Evolutionary conservation across 148 eudicot species (phyloP).

Genomic region (Pharnaceum exiguum): DNA sequence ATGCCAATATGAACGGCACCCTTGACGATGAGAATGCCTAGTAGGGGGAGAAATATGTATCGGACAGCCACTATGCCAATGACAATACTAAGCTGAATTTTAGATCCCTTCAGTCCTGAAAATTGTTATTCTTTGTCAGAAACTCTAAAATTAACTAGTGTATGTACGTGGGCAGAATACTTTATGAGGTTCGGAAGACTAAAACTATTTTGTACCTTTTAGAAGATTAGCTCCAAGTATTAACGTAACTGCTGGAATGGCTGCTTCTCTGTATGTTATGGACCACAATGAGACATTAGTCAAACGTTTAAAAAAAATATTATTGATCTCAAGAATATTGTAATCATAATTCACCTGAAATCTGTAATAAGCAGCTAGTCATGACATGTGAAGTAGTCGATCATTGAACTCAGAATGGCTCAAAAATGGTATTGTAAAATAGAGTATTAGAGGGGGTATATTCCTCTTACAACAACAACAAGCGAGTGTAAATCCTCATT

Average conservation of each 20-base stretch:
- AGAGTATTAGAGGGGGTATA: too few species aligned
- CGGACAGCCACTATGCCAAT: slow-evolving; percentile 50
- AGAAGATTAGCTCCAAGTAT: slow-evolving; percentile 84
- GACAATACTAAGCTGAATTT: slow-evolving; percentile 35
- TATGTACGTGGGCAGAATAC: neutral
- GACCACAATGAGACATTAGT: too few species aligned
- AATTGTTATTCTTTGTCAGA: neutral
- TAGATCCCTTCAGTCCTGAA: slow-evolving; percentile 58
- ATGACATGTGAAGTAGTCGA: too few species aligned
- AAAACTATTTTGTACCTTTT: slow-evolving; percentile 34
- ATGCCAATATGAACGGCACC: slow-evolving; percentile 48
- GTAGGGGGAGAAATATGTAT: slow-evolving; percentile 50
- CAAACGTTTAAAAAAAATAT: neutral
- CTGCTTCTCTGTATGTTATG: slow-evolving; percentile 57
- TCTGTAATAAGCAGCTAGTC: too few species aligned
- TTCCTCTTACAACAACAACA: too few species aligned
- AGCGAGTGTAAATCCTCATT: too few species aligned
- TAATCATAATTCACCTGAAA: neutral
- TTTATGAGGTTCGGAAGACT: neutral
- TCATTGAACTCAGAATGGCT: too few species aligned
- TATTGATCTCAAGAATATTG: too few species aligned
- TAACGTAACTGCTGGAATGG: slow-evolving; percentile 66
- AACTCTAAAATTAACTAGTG: neutral
- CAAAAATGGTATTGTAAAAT: too few species aligned
- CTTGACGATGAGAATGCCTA: slow-evolving; percentile 48